phyloP scores from a whole-genome alignment of 805 yeast genomes.

The Yarrowia sp. region DNA sequence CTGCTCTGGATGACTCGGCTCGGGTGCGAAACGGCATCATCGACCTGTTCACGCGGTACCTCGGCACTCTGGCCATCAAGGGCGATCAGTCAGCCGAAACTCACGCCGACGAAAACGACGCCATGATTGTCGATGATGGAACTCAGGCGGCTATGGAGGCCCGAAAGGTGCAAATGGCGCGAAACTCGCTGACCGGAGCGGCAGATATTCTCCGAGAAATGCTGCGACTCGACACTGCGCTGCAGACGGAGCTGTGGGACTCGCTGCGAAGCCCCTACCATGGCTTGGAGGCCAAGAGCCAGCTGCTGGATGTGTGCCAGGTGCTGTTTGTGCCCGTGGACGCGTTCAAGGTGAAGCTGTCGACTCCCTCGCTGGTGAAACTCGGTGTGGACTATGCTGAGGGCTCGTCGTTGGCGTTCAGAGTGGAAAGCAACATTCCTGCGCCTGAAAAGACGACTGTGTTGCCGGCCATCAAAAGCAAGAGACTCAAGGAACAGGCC shows the following conservation, averaged over 20 bases:
- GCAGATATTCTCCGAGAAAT: conserved; percentile 69
- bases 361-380: conserved; percentile 71
- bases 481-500: conserved; percentile 36
- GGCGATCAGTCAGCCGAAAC: conserved; percentile 52
- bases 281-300: conserved; percentile 65
- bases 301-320: conserved; percentile 67
- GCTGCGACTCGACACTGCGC: conserved; percentile 58
- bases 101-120: conserved; percentile 50
- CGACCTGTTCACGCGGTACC: conserved; percentile 56
- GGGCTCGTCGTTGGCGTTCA: conserved; percentile 7
- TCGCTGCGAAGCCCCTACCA: conserved; percentile 63
- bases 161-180: conserved; percentile 69
- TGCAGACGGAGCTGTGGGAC: conserved; percentile 70
- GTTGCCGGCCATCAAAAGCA: conserved; percentile 25
- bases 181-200: conserved; percentile 69
- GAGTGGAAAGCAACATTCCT: conserved; percentile 30
- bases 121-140: conserved; percentile 65
- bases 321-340: conserved; percentile 70
- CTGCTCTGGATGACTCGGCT: conserved; percentile 63
- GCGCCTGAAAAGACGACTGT: conserved; percentile 18
- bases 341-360: conserved; percentile 65
- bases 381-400: conserved; percentile 47
- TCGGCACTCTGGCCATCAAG: conserved; percentile 71
- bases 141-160: conserved; percentile 54
- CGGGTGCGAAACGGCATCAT: conserved; percentile 61